Conservation (phyloP, 257 asterid genomes). For the Gynochthodes officinalis region DNA sequence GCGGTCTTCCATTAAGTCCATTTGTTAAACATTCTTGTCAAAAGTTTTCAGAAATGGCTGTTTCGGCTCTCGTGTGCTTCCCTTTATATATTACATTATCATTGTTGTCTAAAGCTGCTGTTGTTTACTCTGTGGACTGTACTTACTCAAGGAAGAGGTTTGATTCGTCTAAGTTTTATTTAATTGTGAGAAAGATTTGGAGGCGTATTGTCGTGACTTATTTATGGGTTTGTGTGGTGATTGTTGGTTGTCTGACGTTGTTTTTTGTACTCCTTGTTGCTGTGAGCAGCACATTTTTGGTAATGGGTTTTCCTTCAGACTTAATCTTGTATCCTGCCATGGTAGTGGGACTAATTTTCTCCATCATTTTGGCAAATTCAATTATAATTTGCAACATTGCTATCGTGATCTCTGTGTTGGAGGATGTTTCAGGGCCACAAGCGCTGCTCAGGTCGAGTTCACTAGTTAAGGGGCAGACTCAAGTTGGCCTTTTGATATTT, state of each 20-base stretch:
- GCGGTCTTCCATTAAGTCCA: conserved; percentile 77
- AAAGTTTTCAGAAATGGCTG: conserved; percentile 58
- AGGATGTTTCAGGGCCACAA: conserved; percentile 77
- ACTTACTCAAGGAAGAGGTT: conserved; percentile 69
- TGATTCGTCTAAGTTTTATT: conserved; percentile 48
- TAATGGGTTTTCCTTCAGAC: conserved; percentile 75
- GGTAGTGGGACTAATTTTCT: conserved; percentile 66
- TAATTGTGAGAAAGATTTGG: conserved; percentile 64
- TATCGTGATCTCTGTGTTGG: conserved; percentile 78
- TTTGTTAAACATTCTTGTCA: conserved; percentile 69
- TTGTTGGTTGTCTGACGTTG: conserved; percentile 54
- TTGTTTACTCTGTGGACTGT: conserved; percentile 84
- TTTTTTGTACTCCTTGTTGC: conserved; percentile 54
- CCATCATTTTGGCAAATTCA: conserved; percentile 69
- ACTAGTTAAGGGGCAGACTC: conserved; percentile 76
- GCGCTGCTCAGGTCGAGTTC: conserved; percentile 82
- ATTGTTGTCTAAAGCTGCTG: conserved; percentile 77
- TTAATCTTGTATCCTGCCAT: conserved; percentile 76
- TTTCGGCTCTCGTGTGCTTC: conserved; percentile 62
- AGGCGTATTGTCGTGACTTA: conserved; percentile 64
- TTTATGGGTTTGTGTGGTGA: conserved; percentile 59
- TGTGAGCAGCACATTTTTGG: conserved; percentile 51
- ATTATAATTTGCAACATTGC: conserved; percentile 73
- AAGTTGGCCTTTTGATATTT: conserved; percentile 85
- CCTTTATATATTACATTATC: conserved; percentile 61